Base-by-base conservation (phyloP, 805 yeast genomes). In the Nakazawaea wickerhamii region DNA sequence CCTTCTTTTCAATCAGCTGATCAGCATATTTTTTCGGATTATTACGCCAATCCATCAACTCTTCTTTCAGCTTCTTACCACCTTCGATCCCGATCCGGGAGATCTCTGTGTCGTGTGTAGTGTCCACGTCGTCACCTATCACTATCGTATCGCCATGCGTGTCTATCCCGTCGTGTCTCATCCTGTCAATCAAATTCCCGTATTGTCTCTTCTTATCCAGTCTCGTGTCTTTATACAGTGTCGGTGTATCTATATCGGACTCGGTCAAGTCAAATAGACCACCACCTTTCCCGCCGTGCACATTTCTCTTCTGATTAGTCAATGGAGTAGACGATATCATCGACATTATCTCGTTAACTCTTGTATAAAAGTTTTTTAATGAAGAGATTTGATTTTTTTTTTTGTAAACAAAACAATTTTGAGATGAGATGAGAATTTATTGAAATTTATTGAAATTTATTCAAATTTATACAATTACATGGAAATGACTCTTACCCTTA, bases 401-500 rank as follows among this genome's bases (percentile, higher is more conserved):
- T 37, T 18, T 37, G 11, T 32, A 32, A n/a, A n/a, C n/a, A 2
- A 31, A 17, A 17, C 9, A 5, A 25, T 5, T 34, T 34, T 34
- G 5, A 5, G 18, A 13, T 7, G 18, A n/a, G 30, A 36, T 36
- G 39, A 38, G 35, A 13, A 15, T 23, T 14, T 19, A 11, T 31
- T 30, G 2, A n/a, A n/a, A n/a, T n/a, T n/a, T n/a, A n/a, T n/a
- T n/a, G n/a, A n/a, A n/a, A n/a, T n/a, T n/a, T 11, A 22, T 17
- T 9, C 8, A 13, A 9, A 28, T 36, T 50, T 57, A 71, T 22
- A 61, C 70, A 30, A 70, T 48, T n/a, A 55, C 64, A 60, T 87
- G 95, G 71, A 85, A 87, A 20, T 76, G 76, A 2, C 63, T 64
- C 41, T 71, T 68, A 2, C 84, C 84, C 57, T 74, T 84, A 4